Base-by-base conservation (phyloP, 2,329 filamentous ascomycete species). In the Chaetoscypha palmicola region DNA sequence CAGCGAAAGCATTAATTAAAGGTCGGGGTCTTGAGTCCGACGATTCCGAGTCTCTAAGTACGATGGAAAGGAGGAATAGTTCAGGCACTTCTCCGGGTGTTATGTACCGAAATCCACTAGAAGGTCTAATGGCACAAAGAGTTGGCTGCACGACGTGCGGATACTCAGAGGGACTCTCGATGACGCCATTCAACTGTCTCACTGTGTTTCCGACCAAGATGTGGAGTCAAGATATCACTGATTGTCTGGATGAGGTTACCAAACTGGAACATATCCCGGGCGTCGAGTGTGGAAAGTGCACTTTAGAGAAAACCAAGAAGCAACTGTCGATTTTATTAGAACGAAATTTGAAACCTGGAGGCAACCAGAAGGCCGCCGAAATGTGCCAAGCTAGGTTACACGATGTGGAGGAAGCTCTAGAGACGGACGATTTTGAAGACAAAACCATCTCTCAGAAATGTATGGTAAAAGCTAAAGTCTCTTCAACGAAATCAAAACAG, bases 181-280 rank as follows among this genome's bases (percentile, higher is more conserved):
- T 97, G 67, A 94, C 88, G 16, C 88, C 89, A 0, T 97, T 97
- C 71, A 96, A 92, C 60, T 96, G 89, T 58, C 69, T 97, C 36
- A 96, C 91, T 0, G 76, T 97, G 0, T 88, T 83, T 26, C 76
- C 97, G 1, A 86, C 85, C 1, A 67, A 73, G 4, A 72, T 74
- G 37, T 73, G 71, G 51, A 61, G 65, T 22, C 86, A 90, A 58
- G 77, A 88, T 48, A 67, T 97, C 0, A 79, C 81, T 45, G 82
- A 92, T 47, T 83, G 88, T 43, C 67, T 98, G 16, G 83, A 94
- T 59, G 81, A 88, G 17, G 95, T 91, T 61, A 92, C 87, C 21
- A 77, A 80, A 10, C 72, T 96, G 7, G 92, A 97, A 61, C 72
- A 76, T 1, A 95, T 98, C 45, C 81, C 88, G 53, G 88, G 87